Percentiles rank a stretch among this genome's conserved stretches.
These are phyloP conservation scores for Ustilago crameri DNA, from an alignment of 1,284 basidiomycete genomes.

Conservation along the genomic window DNA sequence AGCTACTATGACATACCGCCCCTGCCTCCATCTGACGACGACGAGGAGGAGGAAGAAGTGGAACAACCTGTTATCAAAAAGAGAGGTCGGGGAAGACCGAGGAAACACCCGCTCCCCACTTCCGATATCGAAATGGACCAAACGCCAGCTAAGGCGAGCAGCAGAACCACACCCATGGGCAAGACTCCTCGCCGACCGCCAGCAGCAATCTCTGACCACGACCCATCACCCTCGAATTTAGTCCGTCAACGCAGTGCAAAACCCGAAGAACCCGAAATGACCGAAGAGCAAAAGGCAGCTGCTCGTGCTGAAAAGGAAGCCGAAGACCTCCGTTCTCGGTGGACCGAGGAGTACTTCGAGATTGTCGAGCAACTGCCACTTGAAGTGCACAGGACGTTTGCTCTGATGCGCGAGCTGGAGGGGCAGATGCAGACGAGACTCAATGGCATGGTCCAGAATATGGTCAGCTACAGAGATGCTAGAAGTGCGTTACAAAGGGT, in stretches of 20 bases:
- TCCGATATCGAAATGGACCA: conserved; percentile 20
- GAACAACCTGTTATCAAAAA: conserved; percentile 27
- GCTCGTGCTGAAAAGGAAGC: conserved; percentile 39
- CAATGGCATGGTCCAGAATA: conserved; percentile 19
- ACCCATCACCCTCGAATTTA: neutral
- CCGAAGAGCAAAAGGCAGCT: conserved; percentile 37
- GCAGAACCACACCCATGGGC: conserved; percentile 8
- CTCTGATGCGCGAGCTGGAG: conserved; percentile 83
- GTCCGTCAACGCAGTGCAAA: neutral
- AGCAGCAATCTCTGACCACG: neutral
- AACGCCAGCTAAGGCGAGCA: neutral
- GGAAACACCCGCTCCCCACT: conserved; percentile 1
- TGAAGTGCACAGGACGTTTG: conserved; percentile 81
- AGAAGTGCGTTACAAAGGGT: conserved; percentile 22
- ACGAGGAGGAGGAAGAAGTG: conserved; percentile 23
- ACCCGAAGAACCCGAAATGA: conserved; percentile 20
- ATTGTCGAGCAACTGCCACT: conserved; percentile 85
- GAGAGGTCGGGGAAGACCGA: conserved; percentile 5
- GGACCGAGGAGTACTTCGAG: conserved; percentile 66
- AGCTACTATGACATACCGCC: conserved; percentile 20
- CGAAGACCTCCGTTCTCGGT: conserved; percentile 47
- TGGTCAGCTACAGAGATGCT: conserved; percentile 34
- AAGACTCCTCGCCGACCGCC: neutral
- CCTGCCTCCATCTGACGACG: conserved; percentile 22
- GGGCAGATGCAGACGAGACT: conserved; percentile 72